Percentiles rank a stretch among this genome's conserved stretches.
These are phyloP conservation scores for Patellaria atrata DNA, from an alignment of 495 filamentous ascomycete genomes.

Conservation along the genomic window DNA sequence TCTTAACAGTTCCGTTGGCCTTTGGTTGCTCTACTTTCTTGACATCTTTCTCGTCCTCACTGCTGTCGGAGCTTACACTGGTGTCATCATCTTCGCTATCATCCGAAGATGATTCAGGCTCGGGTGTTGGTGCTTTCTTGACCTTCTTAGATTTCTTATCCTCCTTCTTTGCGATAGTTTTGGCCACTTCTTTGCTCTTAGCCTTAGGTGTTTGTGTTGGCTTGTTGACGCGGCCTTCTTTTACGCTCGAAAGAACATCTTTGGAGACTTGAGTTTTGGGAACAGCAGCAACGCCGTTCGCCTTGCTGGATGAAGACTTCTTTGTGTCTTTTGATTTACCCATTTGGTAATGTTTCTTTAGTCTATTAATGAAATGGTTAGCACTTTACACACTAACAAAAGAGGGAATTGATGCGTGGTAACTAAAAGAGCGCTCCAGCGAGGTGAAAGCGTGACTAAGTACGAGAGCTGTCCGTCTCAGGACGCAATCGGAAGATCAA, in stretches of 20 bases:
- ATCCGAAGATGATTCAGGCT: constrained; percentile 21
- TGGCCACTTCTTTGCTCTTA: constrained; percentile 32
- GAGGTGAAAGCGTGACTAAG: too few species aligned
- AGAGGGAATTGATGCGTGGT: too few species aligned
- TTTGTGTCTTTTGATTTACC: background rate
- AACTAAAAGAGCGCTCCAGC: too few species aligned
- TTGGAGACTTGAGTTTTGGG: too few species aligned
- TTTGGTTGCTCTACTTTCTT: constrained; percentile 21
- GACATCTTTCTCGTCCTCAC: constrained; percentile 24
- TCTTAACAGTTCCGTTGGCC: constrained; percentile 11
- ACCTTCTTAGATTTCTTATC: constrained; percentile 34
- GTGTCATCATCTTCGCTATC: constrained; percentile 10
- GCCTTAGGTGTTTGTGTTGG: constrained; percentile 23
- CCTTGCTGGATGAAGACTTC: constrained; percentile 15
- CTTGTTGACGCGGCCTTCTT: constrained; percentile 34
- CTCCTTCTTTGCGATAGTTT: constrained; percentile 26
- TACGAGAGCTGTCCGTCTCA: too few species aligned
- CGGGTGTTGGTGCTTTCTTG: constrained; percentile 35
- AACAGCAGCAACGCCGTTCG: too few species aligned
- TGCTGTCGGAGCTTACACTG: constrained; percentile 20
- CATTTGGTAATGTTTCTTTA: constrained; percentile 10
- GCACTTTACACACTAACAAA: background rate
- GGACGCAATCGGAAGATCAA: too few species aligned
- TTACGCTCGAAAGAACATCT: constrained; percentile 24
- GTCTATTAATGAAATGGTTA: constrained; percentile 14